A percentile compares a stretch with the other conserved stretches of the same genome.
Evolutionary conservation across 1,139 yeast species (phyloP).

Genomic region (Dujonia santamariae): DNA sequence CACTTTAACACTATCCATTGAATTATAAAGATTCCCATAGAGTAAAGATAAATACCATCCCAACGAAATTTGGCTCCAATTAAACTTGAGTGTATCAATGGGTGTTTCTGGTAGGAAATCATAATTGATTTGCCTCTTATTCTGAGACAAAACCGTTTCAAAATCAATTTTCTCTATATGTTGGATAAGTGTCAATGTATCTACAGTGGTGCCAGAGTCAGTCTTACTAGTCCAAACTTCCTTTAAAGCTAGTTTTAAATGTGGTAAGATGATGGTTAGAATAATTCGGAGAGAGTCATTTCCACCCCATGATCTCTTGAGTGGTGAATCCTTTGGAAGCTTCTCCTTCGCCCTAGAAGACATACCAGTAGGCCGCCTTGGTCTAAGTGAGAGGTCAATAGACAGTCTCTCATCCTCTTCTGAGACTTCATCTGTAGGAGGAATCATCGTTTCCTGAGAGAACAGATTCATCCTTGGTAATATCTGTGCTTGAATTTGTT

Average conservation of each 20-base stretch:
- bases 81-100: slow-evolving; percentile 51
- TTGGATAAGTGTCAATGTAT: slow-evolving; percentile 34
- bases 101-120: slow-evolving; percentile 36
- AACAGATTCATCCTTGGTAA: too few relatives aligned
- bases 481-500: too few relatives aligned
- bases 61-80: slow-evolving; percentile 61
- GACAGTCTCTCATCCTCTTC: too few relatives aligned
- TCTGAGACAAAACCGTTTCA: slow-evolving; percentile 15
- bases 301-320: slow-evolving; percentile 62
- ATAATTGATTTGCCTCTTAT: slow-evolving; percentile 23
- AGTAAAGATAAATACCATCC: slow-evolving; percentile 77
- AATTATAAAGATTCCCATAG: slow-evolving; percentile 62
- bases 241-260: slow-evolving; percentile 30
- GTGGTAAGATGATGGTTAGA: slow-evolving; percentile 40
- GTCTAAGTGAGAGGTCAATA: slow-evolving; percentile 32
- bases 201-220: slow-evolving; percentile 12
- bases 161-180: slow-evolving; percentile 37
- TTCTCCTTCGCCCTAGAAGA: slow-evolving; percentile 60
- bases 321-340: slow-evolving; percentile 46
- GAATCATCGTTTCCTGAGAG: too few relatives aligned
- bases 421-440: too few relatives aligned
- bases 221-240: slow-evolving; percentile 27
- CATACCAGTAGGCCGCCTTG: slow-evolving; percentile 60
- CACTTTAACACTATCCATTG: slow-evolving; percentile 26
- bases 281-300: slow-evolving; percentile 46